Base-by-base conservation (phyloP, 257 asterid genomes). In the Fraxinus pennsylvanica region DNA sequence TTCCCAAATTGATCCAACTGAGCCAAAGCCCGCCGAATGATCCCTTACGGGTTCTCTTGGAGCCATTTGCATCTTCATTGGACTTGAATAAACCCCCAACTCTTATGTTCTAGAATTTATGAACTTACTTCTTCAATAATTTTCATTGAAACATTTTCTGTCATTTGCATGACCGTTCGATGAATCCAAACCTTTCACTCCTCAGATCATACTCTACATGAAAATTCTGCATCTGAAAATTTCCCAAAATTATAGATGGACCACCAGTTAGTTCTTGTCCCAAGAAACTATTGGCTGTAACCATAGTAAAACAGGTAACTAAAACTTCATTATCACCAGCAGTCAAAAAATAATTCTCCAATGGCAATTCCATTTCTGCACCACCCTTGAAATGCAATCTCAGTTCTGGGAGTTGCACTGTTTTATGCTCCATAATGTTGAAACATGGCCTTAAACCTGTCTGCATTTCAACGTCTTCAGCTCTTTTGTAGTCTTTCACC, bases 301-400 rank as follows among this genome's bases (percentile, higher is more conserved):
- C 91, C 85, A 87, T 36, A 0, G 93, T 83, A 76, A 90, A 75
- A 19, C 99, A 95, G 39, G 88, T 81, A 5, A 81, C 79, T 0
- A 36, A 32, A 68, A 81, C 90, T 52, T 74, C 76, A 29, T 63
- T 81, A 43, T 76, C 84, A 25, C 57, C 83, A 21, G 87, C 93
- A 17, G 81, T 76, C 9, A 87, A 73, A 86, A 95, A 95, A 38
- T 88, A 89, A 68, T 95, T 95, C 36, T 82, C 89, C 29, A 91
- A 59, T 4, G 99, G 98, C 84, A 95, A n/a, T 5, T 21, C 73
- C 96, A 95, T 89, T 21, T 86, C 87, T 0, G 88, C 91, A 1
- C 97, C 97, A 7, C 99, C 99, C 79, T 90, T 90, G 78, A 95
- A 93, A 80, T 91, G 91, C 21, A 95, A 90, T 83, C 82, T 80